phyloP scores from a whole-genome alignment of 2,329 filamentous ascomycete genomes.

The Aaosphaeria pasadenensis region DNA sequence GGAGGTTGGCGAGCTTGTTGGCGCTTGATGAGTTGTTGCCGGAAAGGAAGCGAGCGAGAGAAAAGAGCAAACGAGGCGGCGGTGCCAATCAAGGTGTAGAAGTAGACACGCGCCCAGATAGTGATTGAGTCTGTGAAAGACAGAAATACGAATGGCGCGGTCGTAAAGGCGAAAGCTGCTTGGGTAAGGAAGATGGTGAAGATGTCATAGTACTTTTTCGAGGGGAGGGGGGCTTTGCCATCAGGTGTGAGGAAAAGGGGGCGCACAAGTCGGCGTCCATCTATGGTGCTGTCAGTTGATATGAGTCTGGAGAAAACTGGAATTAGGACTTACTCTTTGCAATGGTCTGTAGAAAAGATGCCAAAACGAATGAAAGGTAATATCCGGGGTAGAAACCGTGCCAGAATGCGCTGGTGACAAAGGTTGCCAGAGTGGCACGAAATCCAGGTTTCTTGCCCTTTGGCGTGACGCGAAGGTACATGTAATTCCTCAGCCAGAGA shows the following conservation, averaged over 20 bases:
- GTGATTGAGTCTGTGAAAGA: slow-evolving; percentile 65
- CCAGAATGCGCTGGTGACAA: slow-evolving; percentile 93
- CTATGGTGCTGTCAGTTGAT: slow-evolving; percentile 45
- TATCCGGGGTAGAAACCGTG: slow-evolving; percentile 98
- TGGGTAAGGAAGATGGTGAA: slow-evolving; percentile 75
- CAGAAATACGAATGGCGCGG: slow-evolving; percentile 82
- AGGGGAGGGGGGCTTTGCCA: slow-evolving; percentile 51
- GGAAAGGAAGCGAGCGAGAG: slow-evolving; percentile 69
- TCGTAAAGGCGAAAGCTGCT: slow-evolving; percentile 76
- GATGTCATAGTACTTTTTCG: slow-evolving; percentile 86
- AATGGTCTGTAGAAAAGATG: slow-evolving; percentile 85
- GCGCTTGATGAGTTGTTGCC: slow-evolving; percentile 38
- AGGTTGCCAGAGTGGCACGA: slow-evolving; percentile 88
- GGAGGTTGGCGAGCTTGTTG: slow-evolving; percentile 19
- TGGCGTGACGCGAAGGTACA: slow-evolving; percentile 92
- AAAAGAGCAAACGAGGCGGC: slow-evolving; percentile 69
- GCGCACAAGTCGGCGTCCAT: slow-evolving; percentile 82
- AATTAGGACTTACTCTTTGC: slow-evolving; percentile 74
- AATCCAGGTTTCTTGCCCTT: slow-evolving; percentile 96
- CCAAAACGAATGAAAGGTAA: slow-evolving; percentile 85
- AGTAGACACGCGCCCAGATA: slow-evolving; percentile 85
- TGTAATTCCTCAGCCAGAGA: slow-evolving; percentile 91
- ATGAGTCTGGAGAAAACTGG: background rate
- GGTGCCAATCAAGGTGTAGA: slow-evolving; percentile 74
- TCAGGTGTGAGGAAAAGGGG: slow-evolving; percentile 88